Conservation (phyloP, 441 rosid species). For the Aquilaria agallochum region DNA sequence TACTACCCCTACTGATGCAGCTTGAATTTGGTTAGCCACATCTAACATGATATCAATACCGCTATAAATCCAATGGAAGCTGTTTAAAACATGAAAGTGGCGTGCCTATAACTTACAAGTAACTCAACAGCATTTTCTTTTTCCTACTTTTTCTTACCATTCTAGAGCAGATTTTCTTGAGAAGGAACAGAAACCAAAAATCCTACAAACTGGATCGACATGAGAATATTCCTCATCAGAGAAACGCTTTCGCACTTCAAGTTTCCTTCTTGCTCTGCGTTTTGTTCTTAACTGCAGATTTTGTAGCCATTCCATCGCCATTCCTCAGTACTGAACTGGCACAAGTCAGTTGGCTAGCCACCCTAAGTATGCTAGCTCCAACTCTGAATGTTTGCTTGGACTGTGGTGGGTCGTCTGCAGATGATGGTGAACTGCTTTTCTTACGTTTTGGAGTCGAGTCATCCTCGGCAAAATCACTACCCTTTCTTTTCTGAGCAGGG, state of each 20-base stretch:
- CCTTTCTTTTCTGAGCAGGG: slow-evolving; percentile 43
- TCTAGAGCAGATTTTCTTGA: slow-evolving; percentile 38
- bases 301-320: slow-evolving; percentile 16
- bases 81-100: too few species aligned
- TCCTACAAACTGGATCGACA: slow-evolving; percentile 55
- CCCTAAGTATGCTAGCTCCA: slow-evolving; percentile 62
- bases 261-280: slow-evolving; percentile 9
- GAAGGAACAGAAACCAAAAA: slow-evolving; percentile 50
- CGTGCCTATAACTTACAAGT: too few species aligned
- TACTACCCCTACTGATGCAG: too few species aligned
- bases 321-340: slow-evolving; percentile 21
- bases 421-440: slow-evolving; percentile 21
- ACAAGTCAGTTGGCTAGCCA: slow-evolving; percentile 52
- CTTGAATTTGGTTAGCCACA: too few species aligned
- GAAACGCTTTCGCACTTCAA: slow-evolving; percentile 16
- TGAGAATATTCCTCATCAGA: slow-evolving; percentile 20
- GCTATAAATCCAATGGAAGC: too few species aligned
- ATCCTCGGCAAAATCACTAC: slow-evolving; percentile 20
- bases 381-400: slow-evolving; percentile 41
- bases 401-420: slow-evolving; percentile 25
- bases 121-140: too few species aligned
- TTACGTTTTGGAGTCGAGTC: slow-evolving; percentile 26
- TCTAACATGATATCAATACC: too few species aligned
- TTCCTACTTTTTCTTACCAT: too few species aligned
- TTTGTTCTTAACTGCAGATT: slow-evolving; percentile 21